Evolutionary conservation across 2,329 filamentous ascomycete species (phyloP), one percentile per base, ranked within the genome.

Genomic region (Pseudogymnoascus sp.): DNA sequence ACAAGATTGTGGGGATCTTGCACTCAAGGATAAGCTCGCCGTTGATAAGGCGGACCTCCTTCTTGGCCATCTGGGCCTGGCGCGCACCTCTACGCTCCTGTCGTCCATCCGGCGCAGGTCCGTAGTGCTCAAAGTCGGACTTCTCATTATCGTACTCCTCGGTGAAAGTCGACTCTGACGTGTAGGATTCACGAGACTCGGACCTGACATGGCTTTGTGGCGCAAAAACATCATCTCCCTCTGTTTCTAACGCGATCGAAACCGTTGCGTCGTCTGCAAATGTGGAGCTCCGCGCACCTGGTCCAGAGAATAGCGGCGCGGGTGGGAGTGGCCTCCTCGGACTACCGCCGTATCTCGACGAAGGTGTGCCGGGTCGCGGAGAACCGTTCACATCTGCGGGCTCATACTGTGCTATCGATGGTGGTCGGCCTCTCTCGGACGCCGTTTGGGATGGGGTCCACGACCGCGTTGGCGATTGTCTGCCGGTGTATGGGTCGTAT

Each of bases 1-100:
- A 95, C 39, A 99, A 80, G 67, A 97, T 99, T 0, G 94, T 99
- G 0, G 95, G 94, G 67, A 99, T 99, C 77, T 99, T 99, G 81
- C 94, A 97, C 77, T 99, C 94, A 54, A 99, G 81, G 62, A 99
- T 93, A 60, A 99, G 86, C 75, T 99, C 93, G 70, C 94, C 94
- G 71, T 99, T 97, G 81, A 97, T 95, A 47, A 99, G 83, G 69
- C 91, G 87, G 60, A 99, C 94, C 74, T 97, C 93, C 71, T 96
- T 96, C 75, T 87, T 94, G 9, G 88, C 85, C 84, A 93, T 93
- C 69, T 96, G 90, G 2, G 91, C 90, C 30, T 88, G 83, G 66
- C 93, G 85, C 28, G 93, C 90, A 61, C 94, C 94, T 69, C 94
- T 84, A 61, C 94, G 85, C 70, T 90, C 87, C 72, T 99, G 94